Evolutionary conservation across 1,139 yeast species (phyloP).

Genomic region (Suhomyces ambrosiae): DNA sequence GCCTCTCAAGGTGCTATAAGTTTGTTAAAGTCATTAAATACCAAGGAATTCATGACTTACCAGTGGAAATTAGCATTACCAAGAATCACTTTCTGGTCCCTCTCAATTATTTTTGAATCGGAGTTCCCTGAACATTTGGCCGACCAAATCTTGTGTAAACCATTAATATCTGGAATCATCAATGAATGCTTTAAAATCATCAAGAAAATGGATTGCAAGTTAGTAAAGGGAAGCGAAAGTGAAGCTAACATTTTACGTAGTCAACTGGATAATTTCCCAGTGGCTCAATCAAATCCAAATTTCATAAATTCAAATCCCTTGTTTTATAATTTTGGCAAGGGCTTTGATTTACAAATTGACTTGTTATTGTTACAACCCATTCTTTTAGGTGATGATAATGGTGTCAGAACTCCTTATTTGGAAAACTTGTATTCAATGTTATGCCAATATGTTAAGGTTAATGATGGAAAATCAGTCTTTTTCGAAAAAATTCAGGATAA

Average conservation of each 20-base stretch:
- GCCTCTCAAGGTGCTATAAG: constrained; percentile 34
- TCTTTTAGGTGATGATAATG: constrained; percentile 79
- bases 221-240: constrained; percentile 64
- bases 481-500: constrained; percentile 29
- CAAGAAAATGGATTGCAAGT: constrained; percentile 75
- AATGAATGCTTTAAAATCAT: constrained; percentile 74
- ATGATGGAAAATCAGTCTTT: constrained; percentile 37
- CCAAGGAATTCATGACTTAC: constrained; percentile 64
- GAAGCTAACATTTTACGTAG: constrained; percentile 59
- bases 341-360: constrained; percentile 63
- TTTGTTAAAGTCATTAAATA: constrained; percentile 51
- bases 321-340: constrained; percentile 63
- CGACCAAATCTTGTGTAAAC: constrained; percentile 77
- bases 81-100: constrained; percentile 73
- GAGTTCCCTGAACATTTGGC: constrained; percentile 60
- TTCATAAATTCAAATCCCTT: constrained; percentile 52
- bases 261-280: constrained; percentile 53
- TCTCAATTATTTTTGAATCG: constrained; percentile 72
- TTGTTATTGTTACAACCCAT: constrained; percentile 81
- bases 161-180: constrained; percentile 77
- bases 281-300: constrained; percentile 23
- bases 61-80: constrained; percentile 90
- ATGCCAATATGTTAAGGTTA: constrained; percentile 64
- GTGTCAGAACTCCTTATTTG: constrained; percentile 84
- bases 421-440: constrained; percentile 82